Conservation (phyloP, 306 rosid genomes). For the Mimosa bimucronata region DNA sequence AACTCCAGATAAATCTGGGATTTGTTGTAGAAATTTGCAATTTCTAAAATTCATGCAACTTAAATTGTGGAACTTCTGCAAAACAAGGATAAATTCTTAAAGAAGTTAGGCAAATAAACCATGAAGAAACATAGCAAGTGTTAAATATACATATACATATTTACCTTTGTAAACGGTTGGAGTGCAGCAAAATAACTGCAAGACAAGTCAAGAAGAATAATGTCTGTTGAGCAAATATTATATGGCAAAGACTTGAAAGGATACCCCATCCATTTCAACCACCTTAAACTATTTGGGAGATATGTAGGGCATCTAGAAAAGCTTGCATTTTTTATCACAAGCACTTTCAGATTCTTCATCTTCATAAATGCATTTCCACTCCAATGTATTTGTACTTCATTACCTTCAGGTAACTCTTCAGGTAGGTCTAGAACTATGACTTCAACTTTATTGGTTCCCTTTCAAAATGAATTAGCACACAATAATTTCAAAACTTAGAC, state of each 20-base stretch:
- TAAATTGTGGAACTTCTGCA: neutral
- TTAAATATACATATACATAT: neutral
- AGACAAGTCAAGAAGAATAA: neutral
- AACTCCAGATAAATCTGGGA: neutral
- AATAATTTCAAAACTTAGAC: neutral
- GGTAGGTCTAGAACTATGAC: neutral
- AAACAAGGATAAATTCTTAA: neutral
- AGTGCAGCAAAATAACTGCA: neutral
- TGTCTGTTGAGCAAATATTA: neutral
- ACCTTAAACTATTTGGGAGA: constrained; percentile 13
- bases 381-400: neutral
- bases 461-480: neutral
- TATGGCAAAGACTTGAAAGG: neutral
- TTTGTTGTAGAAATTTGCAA: neutral
- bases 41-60: neutral
- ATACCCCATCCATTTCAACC: neutral
- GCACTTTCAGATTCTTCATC: neutral
- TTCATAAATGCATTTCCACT: neutral
- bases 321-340: neutral
- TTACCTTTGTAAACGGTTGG: neutral
- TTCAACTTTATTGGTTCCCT: constrained; percentile 13
- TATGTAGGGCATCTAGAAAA: neutral
- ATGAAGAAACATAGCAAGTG: neutral
- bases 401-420: neutral
- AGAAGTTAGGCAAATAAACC: neutral